phyloP scores from a whole-genome alignment of 345 rosid genomes.

The Mangifera indica region DNA sequence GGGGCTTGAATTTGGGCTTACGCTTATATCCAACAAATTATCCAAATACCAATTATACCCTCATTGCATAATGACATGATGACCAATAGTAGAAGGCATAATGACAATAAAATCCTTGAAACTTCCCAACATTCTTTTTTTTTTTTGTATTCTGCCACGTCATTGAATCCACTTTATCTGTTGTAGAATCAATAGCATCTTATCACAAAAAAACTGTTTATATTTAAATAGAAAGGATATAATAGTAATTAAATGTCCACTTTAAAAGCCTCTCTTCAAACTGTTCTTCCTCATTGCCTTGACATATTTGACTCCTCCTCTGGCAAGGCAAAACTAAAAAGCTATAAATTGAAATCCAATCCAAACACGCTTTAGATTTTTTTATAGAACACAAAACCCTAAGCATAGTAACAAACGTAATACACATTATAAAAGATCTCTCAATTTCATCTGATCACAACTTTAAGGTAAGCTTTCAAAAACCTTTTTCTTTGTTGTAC shows the following conservation, averaged over 20 bases:
- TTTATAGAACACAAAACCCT: slow-evolving; percentile 7
- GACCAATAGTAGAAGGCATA: no score
- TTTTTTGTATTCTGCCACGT: neutral
- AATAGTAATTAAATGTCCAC: neutral
- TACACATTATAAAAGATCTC: slow-evolving; percentile 12
- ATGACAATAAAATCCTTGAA: no score
- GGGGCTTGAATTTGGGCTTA: no score
- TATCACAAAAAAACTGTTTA: neutral
- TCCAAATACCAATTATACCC: no score
- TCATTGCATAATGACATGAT: no score
- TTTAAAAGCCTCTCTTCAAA: neutral
- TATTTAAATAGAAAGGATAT: neutral
- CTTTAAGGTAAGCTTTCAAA: slow-evolving; percentile 24
- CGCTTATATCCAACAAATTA: no score
- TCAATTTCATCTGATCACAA: slow-evolving; percentile 16
- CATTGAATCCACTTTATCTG: neutral
- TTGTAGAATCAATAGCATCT: neutral
- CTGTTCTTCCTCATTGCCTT: slow-evolving; percentile 4
- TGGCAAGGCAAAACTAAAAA: neutral
- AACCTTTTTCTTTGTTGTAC: neutral
- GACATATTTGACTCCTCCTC: neutral
- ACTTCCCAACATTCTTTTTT: no score
- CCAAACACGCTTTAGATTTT: slow-evolving; percentile 14
- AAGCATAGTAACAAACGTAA: neutral
- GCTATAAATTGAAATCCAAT: slow-evolving; percentile 21